Evolutionary conservation across 148 eudicot species (phyloP), one percentile per base, ranked within the genome.

Genomic region (Diospyros kaki): DNA sequence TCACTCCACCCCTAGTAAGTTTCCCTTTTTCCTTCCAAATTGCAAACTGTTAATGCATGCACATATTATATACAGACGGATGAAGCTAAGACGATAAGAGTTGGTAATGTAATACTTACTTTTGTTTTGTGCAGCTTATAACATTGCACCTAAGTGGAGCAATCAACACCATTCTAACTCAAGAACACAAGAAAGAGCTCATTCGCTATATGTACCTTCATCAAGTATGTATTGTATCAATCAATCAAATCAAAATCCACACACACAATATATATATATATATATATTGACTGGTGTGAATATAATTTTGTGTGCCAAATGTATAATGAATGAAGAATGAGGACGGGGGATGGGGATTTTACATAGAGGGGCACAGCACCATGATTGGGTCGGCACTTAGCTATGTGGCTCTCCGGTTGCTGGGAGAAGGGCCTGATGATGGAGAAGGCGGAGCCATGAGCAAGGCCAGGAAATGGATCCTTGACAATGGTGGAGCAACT

Each of bases 301-400:
- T 28, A 28, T 28, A 28, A 28, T 28, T 28, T 28, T 28, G 28
- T 28, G 28, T 28, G n/a, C n/a, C n/a, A n/a, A n/a, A n/a, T n/a
- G n/a, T 53, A 14, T 42, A 39, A 3, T 9, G 0, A 38, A 41
- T 17, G 45, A 8, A 81, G 84, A 81, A 81, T 40, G 69, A 81
- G 9, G 84, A 81, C 67, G 84, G 84, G 1, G 84, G 84, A 69
- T 81, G 84, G 84, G 84, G 84, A 68, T 73, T 81, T 58, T 81
- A 81, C 63, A 81, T 77, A 6, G 81, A 69, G 40, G 84, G 84
- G 3, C 84, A 77, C n/a, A 81, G 84, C 75, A 81, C 81, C 13
- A 81, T 81, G 84, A 73, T 81, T 14, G 84, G 84, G 3, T 73
- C 84, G 13, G 84, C 71, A 3, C 80, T 81, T 9, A 73, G 72